phyloP scores from a whole-genome alignment of 352 stramenopile genomes.

The Pythium dissimile region DNA sequence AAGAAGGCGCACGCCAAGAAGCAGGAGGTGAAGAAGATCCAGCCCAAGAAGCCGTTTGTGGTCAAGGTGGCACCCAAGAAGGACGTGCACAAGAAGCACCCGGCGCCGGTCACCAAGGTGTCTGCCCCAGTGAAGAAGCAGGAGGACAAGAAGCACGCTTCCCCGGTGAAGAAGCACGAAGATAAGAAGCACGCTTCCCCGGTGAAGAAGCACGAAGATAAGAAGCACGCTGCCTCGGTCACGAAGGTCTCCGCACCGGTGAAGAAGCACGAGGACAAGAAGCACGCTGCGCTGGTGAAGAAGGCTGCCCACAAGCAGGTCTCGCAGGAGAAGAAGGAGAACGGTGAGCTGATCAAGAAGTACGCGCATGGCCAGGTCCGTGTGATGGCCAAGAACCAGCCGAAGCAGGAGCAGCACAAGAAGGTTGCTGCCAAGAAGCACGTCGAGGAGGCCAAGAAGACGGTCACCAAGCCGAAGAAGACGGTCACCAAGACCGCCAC shows the following conservation, averaged over 20 bases:
- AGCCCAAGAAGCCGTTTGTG: not conserved
- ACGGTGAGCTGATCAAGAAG: slow-evolving; percentile 41
- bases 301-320: slow-evolving; percentile 19
- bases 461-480: slow-evolving; percentile 1
- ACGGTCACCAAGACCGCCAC: slow-evolving; percentile 3
- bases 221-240: slow-evolving; percentile 4
- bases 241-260: slow-evolving; percentile 2
- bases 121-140: not conserved
- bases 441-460: slow-evolving; percentile 1
- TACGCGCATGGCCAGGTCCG: slow-evolving; percentile 55
- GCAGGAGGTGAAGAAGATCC: not conserved
- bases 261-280: slow-evolving; percentile 9
- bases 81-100: slow-evolving; percentile 1
- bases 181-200: slow-evolving; percentile 13
- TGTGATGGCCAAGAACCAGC: slow-evolving; percentile 25
- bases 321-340: slow-evolving; percentile 14
- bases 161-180: slow-evolving; percentile 6
- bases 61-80: not conserved
- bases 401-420: slow-evolving; percentile 17
- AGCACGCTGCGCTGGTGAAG: slow-evolving; percentile 2
- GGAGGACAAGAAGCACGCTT: not conserved
- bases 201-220: slow-evolving; percentile 14
- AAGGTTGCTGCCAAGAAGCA: slow-evolving; percentile 10
- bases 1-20: slow-evolving; percentile 7
- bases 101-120: not conserved